Evolutionary conservation across 148 eudicot genomes (phyloP).

Genomic region (Rhododendron simsii): DNA sequence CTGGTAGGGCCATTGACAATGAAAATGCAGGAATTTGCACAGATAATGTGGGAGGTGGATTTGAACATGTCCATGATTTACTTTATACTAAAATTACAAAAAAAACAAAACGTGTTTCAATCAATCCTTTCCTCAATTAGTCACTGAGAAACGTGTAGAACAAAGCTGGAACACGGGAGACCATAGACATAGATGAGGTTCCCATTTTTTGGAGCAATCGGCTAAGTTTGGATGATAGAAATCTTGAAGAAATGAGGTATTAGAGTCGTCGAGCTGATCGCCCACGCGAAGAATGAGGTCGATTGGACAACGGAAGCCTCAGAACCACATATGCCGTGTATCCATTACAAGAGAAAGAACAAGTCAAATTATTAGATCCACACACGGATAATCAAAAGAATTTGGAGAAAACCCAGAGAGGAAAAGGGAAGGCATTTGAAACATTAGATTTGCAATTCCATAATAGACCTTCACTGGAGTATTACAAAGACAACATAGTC

Average conservation of each 20-base stretch:
- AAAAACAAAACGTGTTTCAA: neutral
- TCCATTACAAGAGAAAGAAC: neutral
- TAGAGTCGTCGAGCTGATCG: neutral
- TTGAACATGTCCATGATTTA: neutral
- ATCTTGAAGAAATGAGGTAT: neutral
- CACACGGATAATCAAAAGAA: neutral
- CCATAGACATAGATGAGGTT: neutral
- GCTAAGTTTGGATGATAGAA: neutral
- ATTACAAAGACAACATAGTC: neutral
- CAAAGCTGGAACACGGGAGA: neutral
- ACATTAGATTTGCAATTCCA: neutral
- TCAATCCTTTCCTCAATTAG: neutral
- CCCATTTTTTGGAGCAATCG: neutral
- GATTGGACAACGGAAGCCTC: neutral
- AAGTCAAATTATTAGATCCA: neutral
- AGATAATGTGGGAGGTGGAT: neutral
- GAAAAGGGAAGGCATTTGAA: neutral
- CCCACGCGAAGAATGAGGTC: neutral
- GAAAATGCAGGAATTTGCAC: neutral
- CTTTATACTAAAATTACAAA: neutral
- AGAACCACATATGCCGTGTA: neutral
- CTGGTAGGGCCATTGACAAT: neutral
- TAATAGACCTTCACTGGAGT: neutral
- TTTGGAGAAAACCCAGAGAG: neutral
- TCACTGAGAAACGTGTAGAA: neutral